These are phyloP conservation scores for Nemania diffusa DNA, from an alignment of 2,329 filamentous ascomycete genomes.

Conservation along the genomic window DNA sequence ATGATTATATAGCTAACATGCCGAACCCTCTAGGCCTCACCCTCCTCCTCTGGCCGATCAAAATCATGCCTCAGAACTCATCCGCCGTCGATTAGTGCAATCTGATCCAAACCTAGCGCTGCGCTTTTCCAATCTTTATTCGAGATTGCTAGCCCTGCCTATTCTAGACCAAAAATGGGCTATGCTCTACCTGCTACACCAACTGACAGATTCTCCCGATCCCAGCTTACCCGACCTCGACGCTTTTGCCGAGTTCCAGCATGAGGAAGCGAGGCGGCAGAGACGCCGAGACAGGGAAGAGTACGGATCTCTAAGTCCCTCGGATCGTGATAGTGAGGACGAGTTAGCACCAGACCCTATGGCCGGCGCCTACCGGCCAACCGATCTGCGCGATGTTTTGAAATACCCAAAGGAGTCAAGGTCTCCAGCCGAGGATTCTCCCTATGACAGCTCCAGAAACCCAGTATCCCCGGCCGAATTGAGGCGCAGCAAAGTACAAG, in stretches of 20 bases:
- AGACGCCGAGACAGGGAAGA: constrained; percentile 36
- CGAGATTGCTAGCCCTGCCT: constrained; percentile 86
- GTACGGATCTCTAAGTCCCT: constrained; percentile 41
- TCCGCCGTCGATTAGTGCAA: constrained; percentile 86
- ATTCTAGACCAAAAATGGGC: constrained; percentile 97
- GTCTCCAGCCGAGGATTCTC: constrained; percentile 38
- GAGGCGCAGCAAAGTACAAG: constrained; percentile 46
- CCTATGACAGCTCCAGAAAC: constrained; percentile 21
- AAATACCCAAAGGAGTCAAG: constrained; percentile 45
- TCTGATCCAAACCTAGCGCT: constrained; percentile 82
- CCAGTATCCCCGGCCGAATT: constrained; percentile 39
- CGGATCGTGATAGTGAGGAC: constrained; percentile 37
- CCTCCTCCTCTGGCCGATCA: constrained; percentile 74
- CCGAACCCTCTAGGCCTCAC: constrained; percentile 52
- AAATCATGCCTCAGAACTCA: constrained; percentile 91
- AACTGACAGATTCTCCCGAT: constrained; percentile 76
- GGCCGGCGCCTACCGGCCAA: constrained; percentile 42
- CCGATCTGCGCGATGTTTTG: constrained; percentile 46
- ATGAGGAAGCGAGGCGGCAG: constrained; percentile 42
- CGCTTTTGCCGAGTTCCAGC: constrained; percentile 48
- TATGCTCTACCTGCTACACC: constrained; percentile 90
- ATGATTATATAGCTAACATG: constrained; percentile 20
- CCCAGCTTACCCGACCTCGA: constrained; percentile 59
- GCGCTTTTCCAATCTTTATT: constrained; percentile 90
- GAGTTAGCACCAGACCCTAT: constrained; percentile 31